A percentile compares a stretch with the other conserved stretches of the same genome.
phyloP scores from a whole-genome alignment of 768 basidiomycete genomes.

The Daedaleopsis sinensis region DNA sequence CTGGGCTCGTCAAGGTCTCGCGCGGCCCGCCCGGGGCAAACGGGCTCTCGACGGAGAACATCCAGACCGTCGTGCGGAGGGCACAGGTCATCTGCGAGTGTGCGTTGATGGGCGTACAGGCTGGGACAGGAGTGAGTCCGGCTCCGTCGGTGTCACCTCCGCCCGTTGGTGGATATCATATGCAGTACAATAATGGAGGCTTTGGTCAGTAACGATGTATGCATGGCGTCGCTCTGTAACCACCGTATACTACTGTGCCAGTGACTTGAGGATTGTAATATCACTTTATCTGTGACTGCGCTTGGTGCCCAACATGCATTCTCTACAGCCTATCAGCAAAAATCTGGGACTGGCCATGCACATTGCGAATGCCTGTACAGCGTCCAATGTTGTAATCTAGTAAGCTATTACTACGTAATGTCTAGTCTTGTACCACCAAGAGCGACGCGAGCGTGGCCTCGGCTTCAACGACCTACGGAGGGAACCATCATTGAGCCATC shows the following conservation, averaged over 20 bases:
- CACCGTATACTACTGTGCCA: too few relatives aligned
- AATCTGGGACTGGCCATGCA: background rate
- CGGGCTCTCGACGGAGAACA: slow-evolving; percentile 45
- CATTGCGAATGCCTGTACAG: slow-evolving; percentile 4
- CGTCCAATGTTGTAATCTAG: slow-evolving; percentile 11
- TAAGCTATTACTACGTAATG: slow-evolving; percentile 20
- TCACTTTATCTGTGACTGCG: background rate
- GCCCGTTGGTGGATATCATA: background rate
- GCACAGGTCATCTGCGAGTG: slow-evolving; percentile 91
- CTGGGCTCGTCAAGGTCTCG: slow-evolving; percentile 83
- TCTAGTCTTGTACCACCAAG: slow-evolving; percentile 52
- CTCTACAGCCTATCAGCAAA: background rate
- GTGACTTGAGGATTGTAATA: background rate
- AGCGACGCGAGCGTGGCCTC: slow-evolving; percentile 85
- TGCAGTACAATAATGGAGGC: background rate
- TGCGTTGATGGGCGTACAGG: slow-evolving; percentile 45
- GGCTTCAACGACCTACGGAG: slow-evolving; percentile 70
- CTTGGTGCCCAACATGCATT: background rate
- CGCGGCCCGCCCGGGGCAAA: slow-evolving; percentile 40
- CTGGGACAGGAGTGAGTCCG: background rate
- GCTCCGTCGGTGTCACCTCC: slow-evolving; percentile 2
- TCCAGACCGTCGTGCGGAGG: slow-evolving; percentile 76
- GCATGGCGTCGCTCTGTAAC: too few relatives aligned
- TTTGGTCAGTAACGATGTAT: background rate
- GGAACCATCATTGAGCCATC: background rate